phyloP scores from a whole-genome alignment of 1,284 basidiomycete genomes.

The Naganishia albida region DNA sequence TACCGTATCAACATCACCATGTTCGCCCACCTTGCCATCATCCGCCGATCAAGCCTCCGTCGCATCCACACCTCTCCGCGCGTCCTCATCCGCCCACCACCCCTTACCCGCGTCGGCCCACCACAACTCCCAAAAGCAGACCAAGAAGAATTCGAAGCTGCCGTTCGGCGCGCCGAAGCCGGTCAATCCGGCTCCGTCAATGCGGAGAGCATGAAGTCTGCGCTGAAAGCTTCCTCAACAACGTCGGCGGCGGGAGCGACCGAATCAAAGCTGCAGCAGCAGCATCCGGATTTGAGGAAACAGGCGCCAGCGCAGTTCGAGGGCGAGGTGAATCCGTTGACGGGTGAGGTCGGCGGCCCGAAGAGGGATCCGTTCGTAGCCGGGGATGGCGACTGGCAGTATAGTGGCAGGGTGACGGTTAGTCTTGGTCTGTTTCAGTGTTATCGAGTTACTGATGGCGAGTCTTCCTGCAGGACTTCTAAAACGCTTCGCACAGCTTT shows the following conservation, averaged over 20 bases:
- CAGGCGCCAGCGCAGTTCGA: constrained; percentile 58
- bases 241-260: constrained; percentile 15
- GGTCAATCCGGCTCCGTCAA: constrained; percentile 21
- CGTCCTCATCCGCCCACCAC: constrained; percentile 9
- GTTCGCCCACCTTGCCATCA: neutral
- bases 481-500: neutral
- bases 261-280: constrained; percentile 54
- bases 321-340: constrained; percentile 59
- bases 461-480: constrained; percentile 4
- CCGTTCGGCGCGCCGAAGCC: constrained; percentile 47
- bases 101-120: constrained; percentile 47
- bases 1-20: neutral
- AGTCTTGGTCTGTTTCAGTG: constrained; percentile 36
- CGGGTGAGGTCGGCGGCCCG: constrained; percentile 61
- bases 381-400: constrained; percentile 52
- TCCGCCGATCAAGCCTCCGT: neutral
- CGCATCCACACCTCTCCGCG: neutral
- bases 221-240: constrained; percentile 29
- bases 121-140: constrained; percentile 50
- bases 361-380: constrained; percentile 60
- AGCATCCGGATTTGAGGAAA: constrained; percentile 58
- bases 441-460: no score
- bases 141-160: constrained; percentile 54
- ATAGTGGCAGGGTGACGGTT: constrained; percentile 54
- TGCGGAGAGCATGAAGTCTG: constrained; percentile 27